A percentile compares a stretch with the other conserved stretches of the same genome.
These are phyloP conservation scores for Pterulicium gracile DNA, from an alignment of 1,284 basidiomycete genomes.

Conservation along the genomic window DNA sequence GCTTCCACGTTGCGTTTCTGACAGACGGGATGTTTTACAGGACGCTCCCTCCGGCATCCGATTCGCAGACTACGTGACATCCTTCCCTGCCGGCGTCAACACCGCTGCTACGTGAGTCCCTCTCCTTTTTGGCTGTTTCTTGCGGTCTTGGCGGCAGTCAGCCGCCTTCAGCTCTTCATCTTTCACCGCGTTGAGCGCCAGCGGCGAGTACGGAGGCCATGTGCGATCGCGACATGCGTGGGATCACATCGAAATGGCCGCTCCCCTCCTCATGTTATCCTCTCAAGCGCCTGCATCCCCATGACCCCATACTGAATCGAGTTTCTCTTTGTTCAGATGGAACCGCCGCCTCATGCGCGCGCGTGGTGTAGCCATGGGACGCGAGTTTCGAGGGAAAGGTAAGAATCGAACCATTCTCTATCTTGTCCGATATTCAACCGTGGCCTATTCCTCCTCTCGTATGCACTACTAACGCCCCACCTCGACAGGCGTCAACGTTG, in stretches of 20 bases:
- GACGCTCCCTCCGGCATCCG: conserved; percentile 30
- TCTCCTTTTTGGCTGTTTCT: conserved; percentile 15
- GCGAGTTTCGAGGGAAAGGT: conserved; percentile 55
- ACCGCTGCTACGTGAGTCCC: conserved; percentile 24
- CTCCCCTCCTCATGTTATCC: too few relatives aligned
- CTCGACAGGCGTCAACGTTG: conserved; percentile 45
- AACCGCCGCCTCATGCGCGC: conserved; percentile 36
- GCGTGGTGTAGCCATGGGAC: conserved; percentile 49
- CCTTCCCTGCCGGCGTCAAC: conserved; percentile 33
- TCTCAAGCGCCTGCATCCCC: too few relatives aligned
- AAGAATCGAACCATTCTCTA: too few relatives aligned
- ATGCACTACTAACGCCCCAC: background rate
- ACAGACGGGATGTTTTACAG: conserved; percentile 15
- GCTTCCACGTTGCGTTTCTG: background rate
- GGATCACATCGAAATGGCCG: too few relatives aligned
- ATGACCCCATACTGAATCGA: too few relatives aligned
- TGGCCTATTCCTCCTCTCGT: background rate
- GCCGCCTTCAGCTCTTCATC: too few relatives aligned
- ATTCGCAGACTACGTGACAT: conserved; percentile 27
- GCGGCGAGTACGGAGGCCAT: too few relatives aligned
- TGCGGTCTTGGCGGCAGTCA: too few relatives aligned
- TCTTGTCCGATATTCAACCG: too few relatives aligned
- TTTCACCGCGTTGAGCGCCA: too few relatives aligned
- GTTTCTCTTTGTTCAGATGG: too few relatives aligned
- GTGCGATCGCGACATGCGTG: too few relatives aligned